Base-by-base conservation (phyloP, 2,329 filamentous ascomycete species). In the Mariannaea elegans region DNA sequence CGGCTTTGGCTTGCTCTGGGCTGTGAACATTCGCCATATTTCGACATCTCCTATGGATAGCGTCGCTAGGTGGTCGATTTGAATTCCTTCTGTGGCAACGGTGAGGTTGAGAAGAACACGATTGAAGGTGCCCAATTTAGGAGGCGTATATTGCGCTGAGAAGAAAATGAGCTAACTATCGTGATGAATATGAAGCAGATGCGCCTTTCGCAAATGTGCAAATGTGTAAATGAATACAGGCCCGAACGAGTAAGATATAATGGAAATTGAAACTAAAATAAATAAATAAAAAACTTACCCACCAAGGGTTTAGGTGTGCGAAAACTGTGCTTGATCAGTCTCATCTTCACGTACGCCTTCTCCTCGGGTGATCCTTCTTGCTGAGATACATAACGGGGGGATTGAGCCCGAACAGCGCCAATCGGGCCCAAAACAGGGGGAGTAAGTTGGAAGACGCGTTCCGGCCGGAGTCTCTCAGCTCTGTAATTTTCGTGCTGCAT, bases 11-110 rank as follows among this genome's bases (percentile, higher is more conserved):
- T 87, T 92, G 1, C 92, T 91, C 76, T 96, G 90, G 4, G 92
- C 90, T 1, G 92, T 96, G 5, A 91, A 93, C 2, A 91, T 94
- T 21, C 92, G 83, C 81, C 90, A 95, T n/a, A 96, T 83, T 73
- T 96, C 92, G 9, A 85, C 87, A 72, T 94, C 90, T 38, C 87
- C 87, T 34, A 95, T 80, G 68, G 89, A 95, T 83, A 95, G 88
- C 29, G 90, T 75, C 4, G 87, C 92, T 8, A 94, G 81, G 36
- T 92, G 84, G 72, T 96, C 92, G 74, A 85, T 94, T 68, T 96
- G 92, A 3, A 85, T 83, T 1, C 92, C 92, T 62, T 81, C 79
- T 9, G 89, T 91, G 1, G 85, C 86, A 13, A 91, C 88, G 0
- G 90, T 94, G 65, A 95, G 84, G 70, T 93, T 93, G 74, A 95